phyloP scores from a whole-genome alignment of 805 yeast genomes.

The Nakazawaea wickerhamii region DNA sequence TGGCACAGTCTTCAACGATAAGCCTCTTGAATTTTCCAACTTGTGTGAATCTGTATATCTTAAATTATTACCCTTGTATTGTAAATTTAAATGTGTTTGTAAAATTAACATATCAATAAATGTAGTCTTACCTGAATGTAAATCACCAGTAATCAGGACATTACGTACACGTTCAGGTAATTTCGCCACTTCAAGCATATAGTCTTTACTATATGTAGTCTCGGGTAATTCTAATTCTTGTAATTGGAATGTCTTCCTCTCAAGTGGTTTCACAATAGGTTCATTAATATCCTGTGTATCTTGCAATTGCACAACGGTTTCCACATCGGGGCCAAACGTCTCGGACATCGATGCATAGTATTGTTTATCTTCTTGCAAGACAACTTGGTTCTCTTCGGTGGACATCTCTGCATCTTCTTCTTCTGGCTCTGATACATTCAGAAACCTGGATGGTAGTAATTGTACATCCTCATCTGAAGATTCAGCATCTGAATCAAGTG shows the following conservation, averaged over 20 bases:
- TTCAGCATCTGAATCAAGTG: constrained; percentile 42
- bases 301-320: constrained; percentile 47
- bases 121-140: constrained; percentile 84
- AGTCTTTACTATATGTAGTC: constrained; percentile 56
- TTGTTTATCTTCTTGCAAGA: constrained; percentile 40
- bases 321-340: constrained; percentile 59
- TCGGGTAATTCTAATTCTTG: constrained; percentile 54
- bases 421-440: constrained; percentile 21
- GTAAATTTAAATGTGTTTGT: constrained; percentile 49
- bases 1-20: constrained; percentile 60
- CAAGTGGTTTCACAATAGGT: constrained; percentile 60
- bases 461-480: constrained; percentile 18
- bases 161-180: constrained; percentile 67
- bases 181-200: constrained; percentile 26
- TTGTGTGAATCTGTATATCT: constrained; percentile 69
- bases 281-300: constrained; percentile 42
- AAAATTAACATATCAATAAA: constrained; percentile 61
- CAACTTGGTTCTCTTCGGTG: constrained; percentile 23
- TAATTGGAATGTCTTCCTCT: constrained; percentile 36
- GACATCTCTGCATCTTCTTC: constrained; percentile 17
- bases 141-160: constrained; percentile 71
- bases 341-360: constrained; percentile 37
- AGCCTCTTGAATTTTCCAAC: constrained; percentile 65
- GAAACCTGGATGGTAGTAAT: neutral
- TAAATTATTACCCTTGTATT: constrained; percentile 38